These are phyloP conservation scores for Pyronema omphalodes DNA, from an alignment of 495 filamentous ascomycete species.

Conservation along the genomic window DNA sequence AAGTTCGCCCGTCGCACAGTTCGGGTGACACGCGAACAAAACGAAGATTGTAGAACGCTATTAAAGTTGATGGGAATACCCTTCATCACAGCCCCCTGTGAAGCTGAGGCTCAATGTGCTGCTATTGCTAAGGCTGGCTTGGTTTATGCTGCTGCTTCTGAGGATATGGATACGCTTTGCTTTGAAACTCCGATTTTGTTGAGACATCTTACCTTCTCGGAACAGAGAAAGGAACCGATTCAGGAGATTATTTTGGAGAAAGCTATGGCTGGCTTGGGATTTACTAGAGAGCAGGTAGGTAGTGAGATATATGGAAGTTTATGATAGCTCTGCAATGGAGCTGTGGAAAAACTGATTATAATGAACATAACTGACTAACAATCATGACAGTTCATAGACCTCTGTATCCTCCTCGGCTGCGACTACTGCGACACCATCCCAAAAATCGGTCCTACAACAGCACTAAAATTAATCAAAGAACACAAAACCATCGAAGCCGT, in stretches of 20 bases:
- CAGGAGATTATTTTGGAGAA: slow-evolving; percentile 79
- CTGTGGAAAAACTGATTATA: too few relatives aligned
- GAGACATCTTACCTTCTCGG: slow-evolving; percentile 85
- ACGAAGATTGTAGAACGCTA: slow-evolving; percentile 77
- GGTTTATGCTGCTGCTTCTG: slow-evolving; percentile 81
- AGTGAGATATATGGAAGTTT: slow-evolving; percentile 27
- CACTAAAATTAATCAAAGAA: slow-evolving; percentile 81
- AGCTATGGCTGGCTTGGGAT: slow-evolving; percentile 63
- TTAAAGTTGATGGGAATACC: slow-evolving; percentile 90
- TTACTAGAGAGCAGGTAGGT: slow-evolving; percentile 54
- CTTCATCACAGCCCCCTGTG: slow-evolving; percentile 85
- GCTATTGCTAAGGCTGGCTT: slow-evolving; percentile 79
- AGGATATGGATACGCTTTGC: slow-evolving; percentile 98
- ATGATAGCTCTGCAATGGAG: not conserved
- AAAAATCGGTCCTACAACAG: slow-evolving; percentile 77
- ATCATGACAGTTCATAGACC: slow-evolving; percentile 85
- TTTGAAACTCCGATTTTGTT: slow-evolving; percentile 84
- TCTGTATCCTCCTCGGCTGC: slow-evolving; percentile 94
- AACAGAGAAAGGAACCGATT: slow-evolving; percentile 93
- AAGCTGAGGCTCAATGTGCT: slow-evolving; percentile 93
- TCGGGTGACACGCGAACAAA: slow-evolving; percentile 88
- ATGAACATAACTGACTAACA: too few relatives aligned
- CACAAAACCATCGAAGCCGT: slow-evolving; percentile 74
- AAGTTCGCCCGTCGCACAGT: slow-evolving; percentile 94
- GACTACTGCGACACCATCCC: slow-evolving; percentile 95